Percentiles rank a stretch among this genome's conserved stretches.
Evolutionary conservation across 164 flowering plant genomes (phyloP).

Genomic region (Magnolia officinalis): DNA sequence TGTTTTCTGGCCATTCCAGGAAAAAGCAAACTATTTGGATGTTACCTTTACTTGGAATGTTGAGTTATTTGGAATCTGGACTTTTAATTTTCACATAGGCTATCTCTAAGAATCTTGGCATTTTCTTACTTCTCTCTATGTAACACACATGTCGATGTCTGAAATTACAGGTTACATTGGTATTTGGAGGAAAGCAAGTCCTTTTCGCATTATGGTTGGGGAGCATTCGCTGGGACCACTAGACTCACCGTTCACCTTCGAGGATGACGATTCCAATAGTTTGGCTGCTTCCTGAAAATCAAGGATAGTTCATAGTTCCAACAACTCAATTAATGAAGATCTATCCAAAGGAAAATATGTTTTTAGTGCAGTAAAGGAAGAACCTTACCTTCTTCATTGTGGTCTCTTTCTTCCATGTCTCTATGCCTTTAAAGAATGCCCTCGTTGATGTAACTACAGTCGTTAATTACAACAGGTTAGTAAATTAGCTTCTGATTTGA

Average conservation of each 20-base stretch:
- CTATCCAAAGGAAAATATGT: neutral
- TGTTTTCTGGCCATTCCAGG: too few relatives aligned
- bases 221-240: neutral
- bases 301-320: constrained; percentile 4
- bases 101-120: neutral
- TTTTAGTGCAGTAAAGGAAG: neutral
- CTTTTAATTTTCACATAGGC: neutral
- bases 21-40: too few relatives aligned
- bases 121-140: neutral
- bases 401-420: constrained; percentile 76
- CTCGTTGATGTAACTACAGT: constrained; percentile 56
- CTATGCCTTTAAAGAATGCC: constrained; percentile 60
- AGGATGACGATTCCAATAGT: constrained; percentile 41
- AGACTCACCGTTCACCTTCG: constrained; percentile 31
- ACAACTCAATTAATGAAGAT: constrained; percentile 1
- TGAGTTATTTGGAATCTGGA: neutral
- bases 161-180: neutral
- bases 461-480: neutral
- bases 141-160: neutral
- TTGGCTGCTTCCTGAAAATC: constrained; percentile 51
- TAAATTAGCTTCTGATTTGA: neutral
- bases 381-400: constrained; percentile 45
- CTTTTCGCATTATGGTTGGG: neutral
- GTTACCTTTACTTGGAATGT: neutral
- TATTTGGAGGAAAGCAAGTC: neutral